These are phyloP conservation scores for Striga hermonthica DNA, from an alignment of 305 asterid species.

Conservation along the genomic window DNA sequence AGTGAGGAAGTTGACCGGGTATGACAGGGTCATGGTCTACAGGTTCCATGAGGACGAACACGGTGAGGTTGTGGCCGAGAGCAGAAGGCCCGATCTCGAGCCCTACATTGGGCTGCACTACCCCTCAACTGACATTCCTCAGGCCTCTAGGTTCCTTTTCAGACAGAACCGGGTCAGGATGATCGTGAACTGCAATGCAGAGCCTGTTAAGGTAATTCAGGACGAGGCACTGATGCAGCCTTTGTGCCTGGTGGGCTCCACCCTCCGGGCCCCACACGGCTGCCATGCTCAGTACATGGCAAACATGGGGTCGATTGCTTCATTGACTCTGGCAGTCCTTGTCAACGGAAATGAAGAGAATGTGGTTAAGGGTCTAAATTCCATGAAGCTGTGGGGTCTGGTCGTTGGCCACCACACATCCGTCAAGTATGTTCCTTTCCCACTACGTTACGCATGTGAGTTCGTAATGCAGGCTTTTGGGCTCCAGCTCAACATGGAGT, in stretches of 20 bases:
- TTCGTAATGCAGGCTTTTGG: conserved; percentile 75
- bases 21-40: conserved; percentile 75
- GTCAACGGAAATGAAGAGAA: conserved; percentile 56
- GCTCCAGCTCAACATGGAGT: conserved; percentile 71
- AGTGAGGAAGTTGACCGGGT: conserved; percentile 75
- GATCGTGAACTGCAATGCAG: conserved; percentile 72
- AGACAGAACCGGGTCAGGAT: conserved; percentile 79
- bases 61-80: conserved; percentile 72
- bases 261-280: conserved; percentile 72
- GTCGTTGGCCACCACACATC: conserved; percentile 74
- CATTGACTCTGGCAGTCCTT: conserved; percentile 67
- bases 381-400: conserved; percentile 62
- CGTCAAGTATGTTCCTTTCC: conserved; percentile 75
- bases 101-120: conserved; percentile 75
- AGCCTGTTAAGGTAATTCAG: conserved; percentile 61
- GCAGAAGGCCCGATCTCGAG: conserved; percentile 64
- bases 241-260: conserved; percentile 29
- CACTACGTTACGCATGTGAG: conserved; percentile 80
- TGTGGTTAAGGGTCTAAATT: neutral
- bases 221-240: conserved; percentile 46
- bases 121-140: conserved; percentile 83
- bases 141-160: conserved; percentile 74
- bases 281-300: conserved; percentile 82
- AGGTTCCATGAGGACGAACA: conserved; percentile 82
- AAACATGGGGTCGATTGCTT: conserved; percentile 72